Evolutionary conservation across 2,329 filamentous ascomycete species (phyloP).

Genomic region (Talaromyces sp.): DNA sequence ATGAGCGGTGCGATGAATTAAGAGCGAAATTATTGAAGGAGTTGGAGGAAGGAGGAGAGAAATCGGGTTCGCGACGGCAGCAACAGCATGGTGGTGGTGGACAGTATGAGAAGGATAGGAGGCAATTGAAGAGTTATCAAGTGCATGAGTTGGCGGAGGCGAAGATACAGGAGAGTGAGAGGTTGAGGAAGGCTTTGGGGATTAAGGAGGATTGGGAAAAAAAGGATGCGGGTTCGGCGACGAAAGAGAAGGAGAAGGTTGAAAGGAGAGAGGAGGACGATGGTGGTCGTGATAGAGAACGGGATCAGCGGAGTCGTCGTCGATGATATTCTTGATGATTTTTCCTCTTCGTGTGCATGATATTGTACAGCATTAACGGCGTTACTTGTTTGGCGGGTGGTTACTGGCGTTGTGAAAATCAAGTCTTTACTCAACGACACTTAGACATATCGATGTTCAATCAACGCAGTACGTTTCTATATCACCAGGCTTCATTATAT

Average conservation of each 20-base stretch:
- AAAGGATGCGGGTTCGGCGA: conserved; percentile 8
- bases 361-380: conserved; percentile 5
- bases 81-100: conserved; percentile 18
- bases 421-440: background rate
- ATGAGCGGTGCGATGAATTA: conserved; percentile 66
- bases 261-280: conserved; percentile 6
- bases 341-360: background rate
- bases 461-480: background rate
- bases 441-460: background rate
- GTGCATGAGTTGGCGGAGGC: conserved; percentile 94
- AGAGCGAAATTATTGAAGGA: conserved; percentile 61
- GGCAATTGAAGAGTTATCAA: conserved; percentile 79
- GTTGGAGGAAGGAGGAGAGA: conserved; percentile 46
- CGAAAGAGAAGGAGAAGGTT: conserved; percentile 23
- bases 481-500: conserved; percentile 2
- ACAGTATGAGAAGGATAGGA: conserved; percentile 28
- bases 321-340: background rate
- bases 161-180: conserved; percentile 93
- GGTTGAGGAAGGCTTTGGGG: conserved; percentile 78
- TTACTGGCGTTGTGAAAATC: background rate
- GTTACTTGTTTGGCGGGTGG: background rate
- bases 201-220: conserved; percentile 84
- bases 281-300: conserved; percentile 3
- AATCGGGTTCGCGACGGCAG: conserved; percentile 19
- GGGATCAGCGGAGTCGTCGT: conserved; percentile 1